A percentile compares a stretch with the other conserved stretches of the same genome.
These are phyloP conservation scores for Vanrija sp. DNA, from an alignment of 1,284 basidiomycete species.

Conservation along the genomic window DNA sequence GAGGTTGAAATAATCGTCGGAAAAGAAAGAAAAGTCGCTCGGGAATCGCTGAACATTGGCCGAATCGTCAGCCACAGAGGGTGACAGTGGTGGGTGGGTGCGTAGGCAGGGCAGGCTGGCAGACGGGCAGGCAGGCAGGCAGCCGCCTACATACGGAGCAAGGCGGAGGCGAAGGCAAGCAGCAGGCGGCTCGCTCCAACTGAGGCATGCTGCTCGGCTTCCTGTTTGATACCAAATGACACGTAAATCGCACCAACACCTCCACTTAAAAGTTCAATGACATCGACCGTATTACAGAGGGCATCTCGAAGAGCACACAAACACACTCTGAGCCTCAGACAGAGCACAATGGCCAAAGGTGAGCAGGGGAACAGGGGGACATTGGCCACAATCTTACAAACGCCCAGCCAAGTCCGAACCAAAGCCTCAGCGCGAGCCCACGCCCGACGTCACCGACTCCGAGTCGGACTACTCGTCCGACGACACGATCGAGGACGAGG, in stretches of 20 bases:
- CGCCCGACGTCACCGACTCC: conserved; percentile 17
- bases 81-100: not conserved
- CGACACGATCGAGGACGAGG: conserved; percentile 85
- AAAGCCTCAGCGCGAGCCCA: conserved; percentile 6
- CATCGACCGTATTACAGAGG: too few relatives aligned
- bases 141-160: too few relatives aligned
- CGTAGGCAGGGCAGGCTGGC: too few relatives aligned
- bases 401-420: not conserved
- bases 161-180: too few relatives aligned
- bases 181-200: not conserved
- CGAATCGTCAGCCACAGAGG: not conserved
- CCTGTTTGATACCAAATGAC: not conserved
- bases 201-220: not conserved
- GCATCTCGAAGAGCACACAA: not conserved
- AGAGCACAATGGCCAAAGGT: conserved; percentile 8
- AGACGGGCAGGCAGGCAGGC: too few relatives aligned
- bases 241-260: not conserved
- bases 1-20: not conserved
- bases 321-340: not conserved
- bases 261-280: conserved; percentile 16
- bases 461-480: conserved; percentile 37
- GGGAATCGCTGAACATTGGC: not conserved
- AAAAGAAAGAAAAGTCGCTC: conserved; percentile 1
- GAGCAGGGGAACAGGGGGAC: not conserved
- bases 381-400: not conserved